Evolutionary conservation across 2,329 filamentous ascomycete species (phyloP), one percentile per base, ranked within the genome.

Genomic region (Neophaeococcomyces mojaviensis): DNA sequence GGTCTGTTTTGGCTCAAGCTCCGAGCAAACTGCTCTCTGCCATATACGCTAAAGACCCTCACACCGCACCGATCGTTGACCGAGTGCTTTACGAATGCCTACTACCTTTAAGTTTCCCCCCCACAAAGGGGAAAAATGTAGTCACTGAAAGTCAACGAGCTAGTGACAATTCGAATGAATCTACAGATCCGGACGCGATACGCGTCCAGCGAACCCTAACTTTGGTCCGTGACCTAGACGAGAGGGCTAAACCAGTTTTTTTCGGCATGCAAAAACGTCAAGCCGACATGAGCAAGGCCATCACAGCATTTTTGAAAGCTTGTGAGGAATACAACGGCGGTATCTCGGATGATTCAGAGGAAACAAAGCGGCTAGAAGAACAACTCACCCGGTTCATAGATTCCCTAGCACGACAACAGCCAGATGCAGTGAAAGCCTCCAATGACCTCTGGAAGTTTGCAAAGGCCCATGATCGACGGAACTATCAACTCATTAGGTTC

Each of bases 281-380:
- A 61, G 77, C 82, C 2, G 77, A 80, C 39, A 82, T 87, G 57
- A 81, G 85, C 24, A 81, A 80, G 49, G 84, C 84, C 32, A 71
- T 96, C 49, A 76, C 80, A 32, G 73, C 80, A n/a, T 88, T 90
- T 56, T 69, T 98, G 39, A 80, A 84, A 55, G 73, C 82, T n/a
- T 96, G 88, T 59, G 89, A 96, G 61, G 77, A 84, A 12, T 94
- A 86, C 66, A 96, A 97, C 58, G 88, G 88, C 19, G 89, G 89
- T 24, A 81, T 92, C 10, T 80, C 87, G 50, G 81, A 86, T 15
- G 74, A 76, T n/a, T 79, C 86, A 42, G 68, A 72, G 39, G 78
- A 82, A 49, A 81, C 82, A 19, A 78, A 76, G 54, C 74, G 82
- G 15, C 72, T 74, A 55, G 88, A 88, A 56, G 70, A 73, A 8